These are phyloP conservation scores for Wilcoxina mikolae DNA, from an alignment of 495 filamentous ascomycete species.

Conservation along the genomic window DNA sequence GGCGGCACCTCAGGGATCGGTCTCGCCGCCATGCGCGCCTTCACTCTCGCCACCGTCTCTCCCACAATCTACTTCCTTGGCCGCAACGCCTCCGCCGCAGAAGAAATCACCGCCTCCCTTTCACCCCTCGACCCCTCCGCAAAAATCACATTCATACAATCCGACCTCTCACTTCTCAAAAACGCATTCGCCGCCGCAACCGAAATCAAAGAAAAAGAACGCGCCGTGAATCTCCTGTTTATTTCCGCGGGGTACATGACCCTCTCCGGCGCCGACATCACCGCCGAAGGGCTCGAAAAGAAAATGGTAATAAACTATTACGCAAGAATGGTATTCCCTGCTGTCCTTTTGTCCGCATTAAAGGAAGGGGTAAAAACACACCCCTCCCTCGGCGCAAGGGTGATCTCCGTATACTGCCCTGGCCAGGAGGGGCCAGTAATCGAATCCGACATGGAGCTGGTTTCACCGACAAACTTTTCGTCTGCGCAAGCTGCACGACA, in stretches of 20 bases:
- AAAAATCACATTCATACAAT: slow-evolving; percentile 40
- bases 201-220: slow-evolving; percentile 41
- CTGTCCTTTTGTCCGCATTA: slow-evolving; percentile 49
- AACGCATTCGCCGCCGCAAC: slow-evolving; percentile 47
- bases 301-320: slow-evolving; percentile 45
- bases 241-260: slow-evolving; percentile 37
- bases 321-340: slow-evolving; percentile 46
- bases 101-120: slow-evolving; percentile 35
- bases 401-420: slow-evolving; percentile 42
- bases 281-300: slow-evolving; percentile 42
- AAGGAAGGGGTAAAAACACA: slow-evolving; percentile 21
- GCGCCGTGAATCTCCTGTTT: slow-evolving; percentile 48
- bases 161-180: slow-evolving; percentile 43
- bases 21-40: slow-evolving; percentile 41
- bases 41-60: slow-evolving; percentile 37
- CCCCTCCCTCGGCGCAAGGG: slow-evolving; percentile 32
- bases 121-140: slow-evolving; percentile 38
- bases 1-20: slow-evolving; percentile 54
- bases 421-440: slow-evolving; percentile 41
- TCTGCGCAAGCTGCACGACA: slow-evolving; percentile 6
- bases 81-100: slow-evolving; percentile 33
- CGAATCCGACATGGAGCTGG: slow-evolving; percentile 31
- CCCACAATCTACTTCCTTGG: slow-evolving; percentile 39
- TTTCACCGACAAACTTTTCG: slow-evolving; percentile 5
- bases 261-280: slow-evolving; percentile 32